Evolutionary conservation across 495 filamentous ascomycete genomes (phyloP), one percentile per base, ranked within the genome.

Genomic region (Penicillium steckii): DNA sequence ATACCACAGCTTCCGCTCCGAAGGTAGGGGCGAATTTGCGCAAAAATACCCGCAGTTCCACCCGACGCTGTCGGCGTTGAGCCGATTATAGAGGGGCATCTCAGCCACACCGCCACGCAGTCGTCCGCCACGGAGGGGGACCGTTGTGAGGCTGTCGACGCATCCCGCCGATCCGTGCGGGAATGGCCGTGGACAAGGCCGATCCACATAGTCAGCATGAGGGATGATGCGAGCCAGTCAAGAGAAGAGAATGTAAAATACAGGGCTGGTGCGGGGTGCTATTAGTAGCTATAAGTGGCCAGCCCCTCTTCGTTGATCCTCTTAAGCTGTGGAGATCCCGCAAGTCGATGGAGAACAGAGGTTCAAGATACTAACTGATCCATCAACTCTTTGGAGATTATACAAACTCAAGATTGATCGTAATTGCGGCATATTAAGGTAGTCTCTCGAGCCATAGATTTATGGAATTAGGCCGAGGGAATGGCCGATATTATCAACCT

Each of bases 81-180:
- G 29, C 29, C 29, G 29, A 32, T 32, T 9, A 32, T 32, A 9
- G 29, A 32, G 29, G 29, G 29, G 29, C n/a, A 32, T 32, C 29
- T 35, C 38, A 41, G 38, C 38, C 38, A 41, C 38, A 19, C 38
- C 19, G 17, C 38, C 38, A 41, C 38, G 38, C 13, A 22, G 17
- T 21, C 38, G 23, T 37, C 33, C 33, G 38, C 38, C 38, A 41
- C 38, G 38, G 4, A 29, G 27, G 37, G 9, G 13, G 9, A 18
- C 48, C 38, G 48, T 24, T 43, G 27, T 53, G 50, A 46, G 50
- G 44, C 50, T 53, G 50, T 47, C 50, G 26, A 30, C 27, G 44
- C 44, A 22, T 32, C 38, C 22, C 26, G 50, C 47, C 50, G 44
- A 53, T 53, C 50, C 44, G 50, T 47, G 50, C 44, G 44, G 50